A percentile compares a stretch with the other conserved stretches of the same genome.
phyloP scores from a whole-genome alignment of 2,329 filamentous ascomycete genomes.

The Sporothrix sp. region DNA sequence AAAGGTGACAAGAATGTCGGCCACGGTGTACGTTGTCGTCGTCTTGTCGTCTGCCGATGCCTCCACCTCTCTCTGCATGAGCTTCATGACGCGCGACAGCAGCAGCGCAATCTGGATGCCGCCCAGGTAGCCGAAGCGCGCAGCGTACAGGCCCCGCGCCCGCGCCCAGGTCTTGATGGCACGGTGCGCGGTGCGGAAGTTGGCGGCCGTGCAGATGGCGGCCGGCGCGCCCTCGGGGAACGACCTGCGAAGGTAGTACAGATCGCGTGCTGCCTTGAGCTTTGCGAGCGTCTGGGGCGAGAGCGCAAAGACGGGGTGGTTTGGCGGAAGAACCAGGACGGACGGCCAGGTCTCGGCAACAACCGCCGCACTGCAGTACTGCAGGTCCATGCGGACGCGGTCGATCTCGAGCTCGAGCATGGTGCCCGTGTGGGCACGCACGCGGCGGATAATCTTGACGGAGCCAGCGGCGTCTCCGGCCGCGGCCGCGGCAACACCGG shows the following conservation, averaged over 20 bases:
- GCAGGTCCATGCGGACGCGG: constrained; percentile 51
- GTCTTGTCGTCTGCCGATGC: not conserved
- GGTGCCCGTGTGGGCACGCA: constrained; percentile 48
- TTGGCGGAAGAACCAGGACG: constrained; percentile 36
- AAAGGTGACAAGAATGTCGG: constrained; percentile 48
- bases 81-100: constrained; percentile 50
- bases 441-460: constrained; percentile 45
- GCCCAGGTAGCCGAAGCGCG: constrained; percentile 55
- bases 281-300: constrained; percentile 48
- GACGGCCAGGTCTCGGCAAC: constrained; percentile 45
- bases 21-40: constrained; percentile 23
- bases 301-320: constrained; percentile 46
- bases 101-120: constrained; percentile 56
- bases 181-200: constrained; percentile 50
- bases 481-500: constrained; percentile 23
- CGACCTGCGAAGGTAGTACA: constrained; percentile 49
- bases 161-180: constrained; percentile 54
- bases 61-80: constrained; percentile 24
- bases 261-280: constrained; percentile 54
- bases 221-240: constrained; percentile 42
- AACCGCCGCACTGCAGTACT: constrained; percentile 52
- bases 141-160: constrained; percentile 51
- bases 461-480: constrained; percentile 18
- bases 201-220: constrained; percentile 26
- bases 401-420: constrained; percentile 55